Percentiles rank a stretch among this genome's conserved stretches.
Evolutionary conservation across 331 rosid genomes (phyloP).

Genomic region (Ulmus americana): DNA sequence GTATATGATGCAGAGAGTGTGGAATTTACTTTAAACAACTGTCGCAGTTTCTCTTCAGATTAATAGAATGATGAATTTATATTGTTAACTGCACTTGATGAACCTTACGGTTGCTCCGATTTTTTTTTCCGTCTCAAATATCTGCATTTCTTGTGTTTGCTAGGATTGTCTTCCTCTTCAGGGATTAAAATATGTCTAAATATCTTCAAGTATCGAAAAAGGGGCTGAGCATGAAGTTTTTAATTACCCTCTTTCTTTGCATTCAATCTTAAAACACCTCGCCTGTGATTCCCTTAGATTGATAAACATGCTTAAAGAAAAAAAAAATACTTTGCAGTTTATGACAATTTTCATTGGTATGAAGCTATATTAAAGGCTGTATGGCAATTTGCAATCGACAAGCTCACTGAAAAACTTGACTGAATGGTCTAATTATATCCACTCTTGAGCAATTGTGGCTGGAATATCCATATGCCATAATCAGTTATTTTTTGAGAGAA

Average conservation of each 20-base stretch:
- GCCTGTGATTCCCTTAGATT: neutral
- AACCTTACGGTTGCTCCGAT: constrained; percentile 1
- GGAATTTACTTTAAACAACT: neutral
- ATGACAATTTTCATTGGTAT: neutral
- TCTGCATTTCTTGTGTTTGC: constrained; percentile 7
- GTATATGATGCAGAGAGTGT: neutral
- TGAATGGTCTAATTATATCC: neutral
- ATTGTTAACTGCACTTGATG: neutral
- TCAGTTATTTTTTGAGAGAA: neutral
- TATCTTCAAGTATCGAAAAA: neutral
- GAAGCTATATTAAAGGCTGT: neutral
- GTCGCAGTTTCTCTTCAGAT: neutral
- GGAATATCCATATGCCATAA: neutral
- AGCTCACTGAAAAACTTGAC: neutral
- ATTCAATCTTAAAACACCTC: neutral
- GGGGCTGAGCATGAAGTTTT: neutral
- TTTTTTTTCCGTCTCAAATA: neutral
- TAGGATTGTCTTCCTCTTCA: neutral
- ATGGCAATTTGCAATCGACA: neutral
- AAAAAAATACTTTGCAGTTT: neutral
- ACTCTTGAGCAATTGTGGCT: neutral
- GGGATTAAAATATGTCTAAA: neutral
- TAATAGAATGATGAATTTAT: constrained; percentile 2
- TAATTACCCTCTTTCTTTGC: neutral
- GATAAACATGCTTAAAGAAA: neutral